Conservation (phyloP, 352 stramenopile species). For the Globisporangium cederbergense region DNA sequence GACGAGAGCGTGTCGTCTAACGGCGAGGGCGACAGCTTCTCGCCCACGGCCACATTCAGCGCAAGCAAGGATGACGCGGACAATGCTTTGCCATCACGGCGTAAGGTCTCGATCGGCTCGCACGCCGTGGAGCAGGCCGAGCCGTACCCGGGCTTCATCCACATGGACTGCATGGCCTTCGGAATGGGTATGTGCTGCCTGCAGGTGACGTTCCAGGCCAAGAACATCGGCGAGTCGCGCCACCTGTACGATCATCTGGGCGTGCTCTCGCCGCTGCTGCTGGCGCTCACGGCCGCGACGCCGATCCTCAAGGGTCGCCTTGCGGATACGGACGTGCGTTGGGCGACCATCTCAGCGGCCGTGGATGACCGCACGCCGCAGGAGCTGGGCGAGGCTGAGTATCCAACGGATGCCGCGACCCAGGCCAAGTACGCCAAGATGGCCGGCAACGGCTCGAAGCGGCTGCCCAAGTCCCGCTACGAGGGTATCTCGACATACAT, state of each 20-base stretch:
- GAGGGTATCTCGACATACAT: conserved; percentile 90
- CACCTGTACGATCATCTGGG: conserved; percentile 99
- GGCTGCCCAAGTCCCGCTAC: conserved; percentile 95
- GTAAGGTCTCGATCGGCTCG: conserved; percentile 58
- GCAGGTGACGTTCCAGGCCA: conserved; percentile 97
- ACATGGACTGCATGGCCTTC: conserved; percentile 99
- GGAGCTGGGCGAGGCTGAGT: conserved; percentile 50
- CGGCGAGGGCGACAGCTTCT: conserved; percentile 15
- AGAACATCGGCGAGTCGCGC: conserved; percentile 97
- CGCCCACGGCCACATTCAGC: conserved; percentile 7
- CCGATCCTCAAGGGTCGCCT: conserved; percentile 95
- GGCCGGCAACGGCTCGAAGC: conserved; percentile 90
- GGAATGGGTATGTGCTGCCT: conserved; percentile 99
- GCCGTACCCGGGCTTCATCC: conserved; percentile 88
- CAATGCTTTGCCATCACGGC: conserved; percentile 43
- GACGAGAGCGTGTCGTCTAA: conserved; percentile 20
- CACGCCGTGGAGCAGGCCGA: conserved; percentile 70
- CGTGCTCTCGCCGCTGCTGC: conserved; percentile 97
- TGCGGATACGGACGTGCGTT: conserved; percentile 91
- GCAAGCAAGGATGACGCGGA: conserved; percentile 21
- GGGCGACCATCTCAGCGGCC: conserved; percentile 96
- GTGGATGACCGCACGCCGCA: conserved; percentile 95
- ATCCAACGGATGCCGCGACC: conserved; percentile 42
- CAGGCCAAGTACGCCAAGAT: conserved; percentile 86
- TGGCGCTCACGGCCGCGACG: conserved; percentile 98